These are phyloP conservation scores for Raddia guianensis DNA, from an alignment of 176 grass and related monocot genomes.

Conservation along the genomic window DNA sequence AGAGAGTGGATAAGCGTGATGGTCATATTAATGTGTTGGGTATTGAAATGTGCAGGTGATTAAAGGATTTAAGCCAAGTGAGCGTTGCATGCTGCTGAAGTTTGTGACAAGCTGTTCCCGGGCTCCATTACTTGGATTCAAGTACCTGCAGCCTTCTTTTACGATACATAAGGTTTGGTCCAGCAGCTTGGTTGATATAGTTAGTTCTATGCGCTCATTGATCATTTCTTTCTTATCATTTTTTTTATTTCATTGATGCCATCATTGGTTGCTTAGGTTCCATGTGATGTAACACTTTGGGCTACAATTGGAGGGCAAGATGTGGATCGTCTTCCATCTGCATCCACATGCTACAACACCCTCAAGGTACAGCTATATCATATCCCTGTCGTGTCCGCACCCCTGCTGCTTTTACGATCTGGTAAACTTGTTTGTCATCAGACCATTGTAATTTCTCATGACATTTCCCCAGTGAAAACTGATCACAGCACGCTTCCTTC, in stretches of 20 bases:
- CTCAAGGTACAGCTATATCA: slow-evolving; percentile 62
- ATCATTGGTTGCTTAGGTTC: slow-evolving; percentile 53
- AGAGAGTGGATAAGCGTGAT: neutral
- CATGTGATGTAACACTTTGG: slow-evolving; percentile 89
- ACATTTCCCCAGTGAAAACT: neutral
- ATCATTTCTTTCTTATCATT: neutral
- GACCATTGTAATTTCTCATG: neutral
- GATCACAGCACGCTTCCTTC: neutral
- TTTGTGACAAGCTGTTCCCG: slow-evolving; percentile 96
- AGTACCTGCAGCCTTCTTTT: slow-evolving; percentile 87
- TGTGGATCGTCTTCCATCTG: slow-evolving; percentile 90
- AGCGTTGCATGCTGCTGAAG: slow-evolving; percentile 90
- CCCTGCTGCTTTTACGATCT: neutral
- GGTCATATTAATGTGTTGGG: neutral
- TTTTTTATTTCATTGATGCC: neutral
- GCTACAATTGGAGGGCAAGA: slow-evolving; percentile 93
- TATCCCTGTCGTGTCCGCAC: neutral
- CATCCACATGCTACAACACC: slow-evolving; percentile 97
- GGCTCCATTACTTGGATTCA: slow-evolving; percentile 96
- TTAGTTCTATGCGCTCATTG: neutral
- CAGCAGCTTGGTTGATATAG: neutral
- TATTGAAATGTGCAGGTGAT: slow-evolving; percentile 62
- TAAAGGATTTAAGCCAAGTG: slow-evolving; percentile 73
- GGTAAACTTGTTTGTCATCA: neutral
- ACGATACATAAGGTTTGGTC: slow-evolving; percentile 89